Base-by-base conservation (phyloP, 768 basidiomycete species). In the Macrolepiota albuminosa region DNA sequence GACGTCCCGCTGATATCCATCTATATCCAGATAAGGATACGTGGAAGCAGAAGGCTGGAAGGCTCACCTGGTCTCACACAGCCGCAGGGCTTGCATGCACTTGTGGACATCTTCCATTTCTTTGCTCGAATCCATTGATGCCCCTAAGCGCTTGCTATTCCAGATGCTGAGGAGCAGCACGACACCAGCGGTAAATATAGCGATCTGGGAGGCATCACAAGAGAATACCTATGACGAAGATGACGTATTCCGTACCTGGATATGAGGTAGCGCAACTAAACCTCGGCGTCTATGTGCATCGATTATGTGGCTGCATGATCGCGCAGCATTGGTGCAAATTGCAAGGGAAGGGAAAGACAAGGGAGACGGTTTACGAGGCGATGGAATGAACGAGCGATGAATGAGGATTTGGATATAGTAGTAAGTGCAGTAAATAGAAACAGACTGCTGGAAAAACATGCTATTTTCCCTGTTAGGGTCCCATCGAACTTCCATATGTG, bases 241-340 rank as follows among this genome's bases (percentile, higher is more conserved):
- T 26, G 26, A 48, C 52, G 37, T 36, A 11, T 59, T 48, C 67
- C 69, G 18, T 59, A 76, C 77, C 69, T 78, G 76, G 13, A 73
- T 51, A 8, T 75, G 72, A 11, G 76, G 75, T 37, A 70, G 59
- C 0, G 72, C 67, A 14, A 68, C 56, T 2, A 57, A 53, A n/a
- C 64, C 70, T 6, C 81, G 73, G 53, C 68, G 73, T 52, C 78
- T 72, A 54, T 82, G 79, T 2, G 83, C 73, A 63, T 93, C 89
- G 40, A 90, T 73, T 24, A 97, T 81, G 64, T 92, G 92, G n/a
- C 83, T 85, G 57, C 86, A 89, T 1, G 89, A 89, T 21, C 93
- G 78, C 0, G 93, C 91, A 0, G 94, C 87, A 59, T 93, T 82
- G 11, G 89, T 83, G 70, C 87, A 91, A 56, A 89, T 91, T 0